Evolutionary conservation across 169 alveolate genomes (phyloP).

Genomic region (Plasmodium berghei): DNA sequence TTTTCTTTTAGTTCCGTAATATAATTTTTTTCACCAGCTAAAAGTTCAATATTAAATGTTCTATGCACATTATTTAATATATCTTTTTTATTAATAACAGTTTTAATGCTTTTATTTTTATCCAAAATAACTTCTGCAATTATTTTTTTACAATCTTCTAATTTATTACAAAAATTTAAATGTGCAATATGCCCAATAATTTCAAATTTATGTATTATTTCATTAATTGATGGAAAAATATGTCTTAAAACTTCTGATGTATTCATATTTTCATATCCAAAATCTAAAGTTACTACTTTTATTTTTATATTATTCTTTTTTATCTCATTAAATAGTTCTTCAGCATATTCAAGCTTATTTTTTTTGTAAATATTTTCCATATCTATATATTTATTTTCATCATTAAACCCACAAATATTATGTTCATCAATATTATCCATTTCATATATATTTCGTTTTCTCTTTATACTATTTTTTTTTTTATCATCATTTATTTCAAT

Average conservation of each 20-base stretch:
- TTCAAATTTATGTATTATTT: constrained; percentile 90
- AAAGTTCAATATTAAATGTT: constrained; percentile 90
- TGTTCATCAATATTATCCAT: background rate
- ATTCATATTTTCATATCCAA: constrained; percentile 71
- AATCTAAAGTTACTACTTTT: constrained; percentile 11
- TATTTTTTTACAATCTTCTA: constrained; percentile 84
- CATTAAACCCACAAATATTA: background rate
- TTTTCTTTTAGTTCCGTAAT: constrained; percentile 86
- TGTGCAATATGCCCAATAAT: constrained; percentile 94
- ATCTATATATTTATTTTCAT: background rate
- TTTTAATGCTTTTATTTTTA: constrained; percentile 88
- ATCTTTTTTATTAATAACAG: constrained; percentile 91
- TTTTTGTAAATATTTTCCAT: constrained; percentile 1
- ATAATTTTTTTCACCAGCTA: constrained; percentile 90
- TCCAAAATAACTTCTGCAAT: constrained; percentile 91
- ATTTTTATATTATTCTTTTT: constrained; percentile 33
- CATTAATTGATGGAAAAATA: constrained; percentile 81
- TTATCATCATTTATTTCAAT: background rate
- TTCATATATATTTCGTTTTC: background rate
- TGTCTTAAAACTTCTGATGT: constrained; percentile 81
- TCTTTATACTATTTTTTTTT: background rate
- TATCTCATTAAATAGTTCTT: constrained; percentile 27
- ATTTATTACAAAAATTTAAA: constrained; percentile 88
- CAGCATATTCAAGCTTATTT: constrained; percentile 3
- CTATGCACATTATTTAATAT: constrained; percentile 87